Base-by-base conservation (phyloP, 208 protist species). In the Leishmania arabica region DNA sequence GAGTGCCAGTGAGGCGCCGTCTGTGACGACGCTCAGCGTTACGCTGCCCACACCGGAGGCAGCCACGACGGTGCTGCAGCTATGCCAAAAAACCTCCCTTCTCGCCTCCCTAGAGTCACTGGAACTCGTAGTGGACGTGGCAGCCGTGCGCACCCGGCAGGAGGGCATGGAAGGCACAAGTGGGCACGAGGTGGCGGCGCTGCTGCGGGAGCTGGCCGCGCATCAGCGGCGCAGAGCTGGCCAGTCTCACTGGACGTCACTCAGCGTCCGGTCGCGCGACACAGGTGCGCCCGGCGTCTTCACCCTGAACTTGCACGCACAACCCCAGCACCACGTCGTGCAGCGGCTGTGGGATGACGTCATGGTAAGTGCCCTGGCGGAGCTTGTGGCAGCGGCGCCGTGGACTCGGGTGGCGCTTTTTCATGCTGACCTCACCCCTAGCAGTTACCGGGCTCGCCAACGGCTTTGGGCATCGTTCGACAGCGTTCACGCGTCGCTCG, bases 321-420 rank as follows among this genome's bases (percentile, higher is more conserved):
- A 51, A 37, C 69, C 42, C 19, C 69, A 73, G 47, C 69, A 53
- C 45, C 74, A 74, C 71, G 75, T 9, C 65, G 73, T 45, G 79
- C 58, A 42, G 34, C 84, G 53, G 58, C 75, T 81, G 81, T 94
- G 80, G 70, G 84, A 80, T 71, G 87, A 90, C 56, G 66, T 42
- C 6, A 51, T 81, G 27, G 81, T 84, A 3, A n/a, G 34, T 24
- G 80, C 87, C 7, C 73, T 92, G 51, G 75, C 85, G 24, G 75
- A 51, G n/a, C 75, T 92, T 19, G 69, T 94, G 49, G 68, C 60
- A 34, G 45, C 78, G 21, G 73, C 78, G 60, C 64, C 66, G n/a
- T 83, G 90, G 75, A n/a, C 31, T 15, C 24, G 49, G 9, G 24
- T 94, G 21, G 64, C 80, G 4, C 40, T 94, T 45, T 60, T 81